These are phyloP conservation scores for Pythium brachiatum DNA, from an alignment of 352 stramenopile species.

Conservation along the genomic window DNA sequence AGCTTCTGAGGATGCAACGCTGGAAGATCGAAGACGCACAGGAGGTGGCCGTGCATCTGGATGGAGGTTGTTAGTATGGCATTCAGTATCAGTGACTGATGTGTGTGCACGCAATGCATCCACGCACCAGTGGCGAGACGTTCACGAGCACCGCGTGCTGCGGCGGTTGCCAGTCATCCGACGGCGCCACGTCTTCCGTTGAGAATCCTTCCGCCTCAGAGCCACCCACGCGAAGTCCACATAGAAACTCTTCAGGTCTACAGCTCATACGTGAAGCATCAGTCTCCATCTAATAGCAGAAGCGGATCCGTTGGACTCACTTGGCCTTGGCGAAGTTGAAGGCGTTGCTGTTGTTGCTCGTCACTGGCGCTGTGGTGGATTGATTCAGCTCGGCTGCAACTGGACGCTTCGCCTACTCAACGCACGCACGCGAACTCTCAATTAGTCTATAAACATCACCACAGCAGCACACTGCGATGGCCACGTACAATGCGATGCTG, in stretches of 20 bases:
- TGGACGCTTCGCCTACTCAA: conserved; percentile 16
- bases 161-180: neutral
- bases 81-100: neutral
- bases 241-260: conserved; percentile 50
- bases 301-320: conserved; percentile 21
- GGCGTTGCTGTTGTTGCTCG: neutral
- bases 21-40: conserved; percentile 51
- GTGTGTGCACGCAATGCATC: neutral
- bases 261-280: neutral
- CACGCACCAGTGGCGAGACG: conserved; percentile 56
- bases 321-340: conserved; percentile 73
- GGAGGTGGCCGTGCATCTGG: conserved; percentile 57
- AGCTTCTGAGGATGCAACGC: conserved; percentile 13
- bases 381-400: conserved; percentile 2
- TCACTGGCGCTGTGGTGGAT: neutral
- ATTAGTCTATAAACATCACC: neutral
- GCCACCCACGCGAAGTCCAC: conserved; percentile 28
- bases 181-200: neutral
- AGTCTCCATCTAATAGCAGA: too few relatives aligned
- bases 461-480: neutral
- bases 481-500: conserved; percentile 17
- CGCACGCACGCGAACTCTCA: neutral
- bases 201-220: neutral
- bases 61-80: neutral
- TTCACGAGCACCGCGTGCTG: conserved; percentile 52